Evolutionary conservation across 352 stramenopile genomes (phyloP).

Genomic region (Phytophthora pini): DNA sequence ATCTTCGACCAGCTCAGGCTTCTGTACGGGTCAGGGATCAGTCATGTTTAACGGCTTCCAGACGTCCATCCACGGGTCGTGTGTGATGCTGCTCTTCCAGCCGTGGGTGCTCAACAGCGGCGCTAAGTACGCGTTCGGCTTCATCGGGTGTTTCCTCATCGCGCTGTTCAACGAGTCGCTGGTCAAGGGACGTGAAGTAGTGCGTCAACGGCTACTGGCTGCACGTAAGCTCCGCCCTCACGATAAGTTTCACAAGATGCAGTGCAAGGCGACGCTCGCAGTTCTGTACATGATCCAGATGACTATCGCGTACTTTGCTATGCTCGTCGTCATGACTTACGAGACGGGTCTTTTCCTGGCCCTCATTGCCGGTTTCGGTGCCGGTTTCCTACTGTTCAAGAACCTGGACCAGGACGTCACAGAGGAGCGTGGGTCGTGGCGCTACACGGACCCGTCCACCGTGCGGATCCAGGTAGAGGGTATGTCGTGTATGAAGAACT

Average conservation of each 20-base stretch:
- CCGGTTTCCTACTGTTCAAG: slow-evolving; percentile 78
- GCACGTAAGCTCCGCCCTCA: slow-evolving; percentile 38
- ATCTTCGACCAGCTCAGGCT: slow-evolving; percentile 40
- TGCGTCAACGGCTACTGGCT: slow-evolving; percentile 55
- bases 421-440: slow-evolving; percentile 73
- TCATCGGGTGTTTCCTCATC: slow-evolving; percentile 72
- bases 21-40: slow-evolving; percentile 71
- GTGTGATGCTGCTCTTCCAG: slow-evolving; percentile 78
- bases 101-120: slow-evolving; percentile 79
- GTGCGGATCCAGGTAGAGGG: slow-evolving; percentile 84
- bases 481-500: slow-evolving; percentile 97
- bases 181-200: slow-evolving; percentile 56
- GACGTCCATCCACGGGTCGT: slow-evolving; percentile 73
- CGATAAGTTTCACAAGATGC: slow-evolving; percentile 67
- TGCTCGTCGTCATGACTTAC: slow-evolving; percentile 88
- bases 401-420: slow-evolving; percentile 74
- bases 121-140: slow-evolving; percentile 78
- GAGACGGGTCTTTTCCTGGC: slow-evolving; percentile 80
- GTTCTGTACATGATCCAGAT: slow-evolving; percentile 84
- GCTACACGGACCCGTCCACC: slow-evolving; percentile 74
- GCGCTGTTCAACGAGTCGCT: slow-evolving; percentile 74
- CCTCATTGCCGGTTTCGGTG: slow-evolving; percentile 72
- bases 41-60: slow-evolving; percentile 89
- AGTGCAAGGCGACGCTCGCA: slow-evolving; percentile 67
- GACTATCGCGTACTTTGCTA: slow-evolving; percentile 83